Conservation (phyloP, 2,329 filamentous ascomycete species). For the Parastagonospora nodorum region DNA sequence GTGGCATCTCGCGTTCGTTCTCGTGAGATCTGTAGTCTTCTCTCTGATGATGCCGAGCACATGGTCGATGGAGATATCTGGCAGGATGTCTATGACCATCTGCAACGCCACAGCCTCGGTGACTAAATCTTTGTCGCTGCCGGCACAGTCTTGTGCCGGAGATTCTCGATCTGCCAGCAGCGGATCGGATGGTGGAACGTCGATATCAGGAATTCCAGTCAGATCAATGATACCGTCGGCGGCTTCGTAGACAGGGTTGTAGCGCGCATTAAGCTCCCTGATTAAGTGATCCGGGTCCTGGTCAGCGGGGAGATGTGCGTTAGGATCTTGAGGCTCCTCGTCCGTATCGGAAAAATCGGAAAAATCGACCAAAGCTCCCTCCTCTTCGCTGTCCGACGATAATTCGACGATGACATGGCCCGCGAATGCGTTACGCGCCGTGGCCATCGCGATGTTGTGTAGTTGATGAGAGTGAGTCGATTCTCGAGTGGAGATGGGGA, state of each 20-base stretch:
- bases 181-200: conserved; percentile 21
- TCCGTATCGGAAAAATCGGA: conserved; percentile 9
- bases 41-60: conserved; percentile 33
- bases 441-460: conserved; percentile 14
- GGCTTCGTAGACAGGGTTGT: neutral
- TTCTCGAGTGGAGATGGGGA: neutral
- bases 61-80: conserved; percentile 40
- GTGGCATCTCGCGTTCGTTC: conserved; percentile 30
- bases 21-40: conserved; percentile 25
- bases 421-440: neutral
- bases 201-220: conserved; percentile 28
- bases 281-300: conserved; percentile 3
- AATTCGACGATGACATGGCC: conserved; percentile 26
- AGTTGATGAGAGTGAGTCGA: neutral
- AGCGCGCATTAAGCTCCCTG: neutral
- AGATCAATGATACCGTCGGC: conserved; percentile 24
- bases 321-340: neutral
- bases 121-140: conserved; percentile 8
- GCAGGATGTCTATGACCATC: conserved; percentile 40
- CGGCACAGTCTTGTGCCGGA: neutral
- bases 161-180: neutral
- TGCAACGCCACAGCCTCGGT: conserved; percentile 35
- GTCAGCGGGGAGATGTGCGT: conserved; percentile 3
- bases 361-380: conserved; percentile 4
- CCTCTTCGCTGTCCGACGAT: conserved; percentile 28